Conservation (phyloP, 2,329 filamentous ascomycete genomes). For the Botrytis galanthina region DNA sequence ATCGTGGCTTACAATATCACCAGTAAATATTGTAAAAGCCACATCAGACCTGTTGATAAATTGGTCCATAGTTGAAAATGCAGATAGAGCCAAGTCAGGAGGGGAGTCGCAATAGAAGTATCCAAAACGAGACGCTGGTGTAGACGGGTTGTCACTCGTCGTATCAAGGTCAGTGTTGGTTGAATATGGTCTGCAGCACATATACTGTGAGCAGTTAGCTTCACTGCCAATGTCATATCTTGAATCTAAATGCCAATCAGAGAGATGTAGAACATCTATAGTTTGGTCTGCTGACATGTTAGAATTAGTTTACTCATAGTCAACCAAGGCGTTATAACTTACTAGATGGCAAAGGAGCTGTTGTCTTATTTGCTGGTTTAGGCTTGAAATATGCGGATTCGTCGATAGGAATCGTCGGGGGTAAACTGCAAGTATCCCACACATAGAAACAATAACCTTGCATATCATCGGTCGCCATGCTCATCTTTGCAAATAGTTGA, state of each 20-base stretch:
- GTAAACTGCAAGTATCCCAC: constrained; percentile 17
- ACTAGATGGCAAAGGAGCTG: constrained; percentile 13
- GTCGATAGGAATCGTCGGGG: not conserved
- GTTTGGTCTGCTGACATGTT: not conserved
- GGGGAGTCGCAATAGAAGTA: constrained; percentile 21
- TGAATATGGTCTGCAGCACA: constrained; percentile 31
- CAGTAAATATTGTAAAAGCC: constrained; percentile 37
- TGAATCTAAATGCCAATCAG: constrained; percentile 37
- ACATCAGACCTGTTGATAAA: constrained; percentile 23
- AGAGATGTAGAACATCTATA: constrained; percentile 35
- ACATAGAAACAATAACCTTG: constrained; percentile 15
- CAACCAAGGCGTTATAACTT: not conserved
- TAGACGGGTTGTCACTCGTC: constrained; percentile 12
- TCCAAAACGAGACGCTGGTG: constrained; percentile 18
- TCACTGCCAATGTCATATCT: constrained; percentile 37
- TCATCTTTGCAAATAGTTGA: constrained; percentile 19
- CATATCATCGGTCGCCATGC: constrained; percentile 17
- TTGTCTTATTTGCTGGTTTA: constrained; percentile 14
- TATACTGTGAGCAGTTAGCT: constrained; percentile 34
- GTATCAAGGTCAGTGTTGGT: constrained; percentile 16
- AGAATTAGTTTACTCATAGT: not conserved
- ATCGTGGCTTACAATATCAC: constrained; percentile 38
- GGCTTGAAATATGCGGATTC: constrained; percentile 18
- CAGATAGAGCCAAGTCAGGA: constrained; percentile 20
- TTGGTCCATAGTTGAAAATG: constrained; percentile 22